Evolutionary conservation across 2,329 filamentous ascomycete genomes (phyloP).

Genomic region (Botryotinia calthae): DNA sequence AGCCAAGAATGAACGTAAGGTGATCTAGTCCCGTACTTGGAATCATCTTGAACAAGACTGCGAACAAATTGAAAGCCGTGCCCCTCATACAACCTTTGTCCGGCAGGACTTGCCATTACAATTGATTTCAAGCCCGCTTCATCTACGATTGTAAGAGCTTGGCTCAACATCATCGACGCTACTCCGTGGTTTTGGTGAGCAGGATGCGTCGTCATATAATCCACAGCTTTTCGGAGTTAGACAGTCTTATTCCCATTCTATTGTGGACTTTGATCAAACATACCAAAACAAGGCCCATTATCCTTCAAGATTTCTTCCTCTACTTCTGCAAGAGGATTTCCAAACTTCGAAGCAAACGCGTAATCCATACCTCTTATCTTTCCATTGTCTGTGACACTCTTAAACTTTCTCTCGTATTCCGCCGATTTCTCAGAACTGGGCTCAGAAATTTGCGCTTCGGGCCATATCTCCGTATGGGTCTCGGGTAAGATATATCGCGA

Average conservation of each 20-base stretch:
- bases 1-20: slow-evolving; percentile 1
- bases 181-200: neutral
- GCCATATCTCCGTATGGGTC: neutral
- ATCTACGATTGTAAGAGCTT: neutral
- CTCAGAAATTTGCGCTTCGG: neutral
- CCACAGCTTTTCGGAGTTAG: neutral
- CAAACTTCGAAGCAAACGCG: neutral
- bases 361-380: neutral
- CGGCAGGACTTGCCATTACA: neutral
- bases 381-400: neutral
- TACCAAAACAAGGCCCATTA: neutral
- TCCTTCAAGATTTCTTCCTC: neutral
- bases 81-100: neutral
- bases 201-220: neutral
- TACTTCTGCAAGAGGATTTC: neutral
- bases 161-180: neutral
- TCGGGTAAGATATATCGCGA: slow-evolving; percentile 1
- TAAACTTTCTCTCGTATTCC: neutral
- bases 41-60: slow-evolving; percentile 2
- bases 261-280: neutral
- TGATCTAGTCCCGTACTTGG: neutral
- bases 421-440: neutral
- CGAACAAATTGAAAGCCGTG: neutral
- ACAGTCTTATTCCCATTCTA: neutral
- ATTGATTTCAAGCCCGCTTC: neutral